Conservation (phyloP, 1,139 yeast species). For the Trichomonascaceae sp. region DNA sequence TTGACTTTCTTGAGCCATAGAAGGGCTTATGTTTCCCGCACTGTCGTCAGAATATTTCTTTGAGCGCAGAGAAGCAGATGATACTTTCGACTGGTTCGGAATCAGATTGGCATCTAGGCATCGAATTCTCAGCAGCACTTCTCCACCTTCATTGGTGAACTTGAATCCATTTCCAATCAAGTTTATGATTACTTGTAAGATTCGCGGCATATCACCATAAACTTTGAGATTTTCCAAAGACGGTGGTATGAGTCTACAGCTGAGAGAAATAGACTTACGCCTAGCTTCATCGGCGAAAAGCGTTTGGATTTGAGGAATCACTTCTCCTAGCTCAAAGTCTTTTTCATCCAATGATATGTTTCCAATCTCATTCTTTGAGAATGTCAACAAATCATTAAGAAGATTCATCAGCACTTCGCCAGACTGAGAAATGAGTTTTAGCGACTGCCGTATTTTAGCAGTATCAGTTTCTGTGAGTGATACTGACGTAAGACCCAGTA, state of each 20-base stretch:
- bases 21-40: background rate
- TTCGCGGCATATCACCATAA: conserved; percentile 80
- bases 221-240: conserved; percentile 41
- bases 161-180: conserved; percentile 81
- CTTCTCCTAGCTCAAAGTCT: conserved; percentile 61
- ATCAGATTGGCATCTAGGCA: conserved; percentile 10
- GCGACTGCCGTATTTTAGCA: conserved; percentile 55
- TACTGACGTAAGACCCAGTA: conserved; percentile 90
- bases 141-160: conserved; percentile 82
- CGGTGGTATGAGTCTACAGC: conserved; percentile 38
- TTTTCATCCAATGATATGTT: conserved; percentile 78
- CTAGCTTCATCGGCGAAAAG: conserved; percentile 46
- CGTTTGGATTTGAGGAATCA: conserved; percentile 70
- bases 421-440: conserved; percentile 75
- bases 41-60: background rate
- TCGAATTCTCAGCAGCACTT: conserved; percentile 58
- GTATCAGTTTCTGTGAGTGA: conserved; percentile 80
- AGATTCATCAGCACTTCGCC: conserved; percentile 85
- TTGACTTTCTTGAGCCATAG: background rate
- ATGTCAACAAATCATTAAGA: conserved; percentile 80
- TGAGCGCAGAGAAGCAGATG: background rate
- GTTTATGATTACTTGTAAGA: conserved; percentile 82
- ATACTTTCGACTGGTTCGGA: background rate
- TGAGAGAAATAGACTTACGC: conserved; percentile 23
- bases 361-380: conserved; percentile 83